These are phyloP conservation scores for Aegilops longissima DNA, from an alignment of 176 grass and related monocot species.

Conservation along the genomic window DNA sequence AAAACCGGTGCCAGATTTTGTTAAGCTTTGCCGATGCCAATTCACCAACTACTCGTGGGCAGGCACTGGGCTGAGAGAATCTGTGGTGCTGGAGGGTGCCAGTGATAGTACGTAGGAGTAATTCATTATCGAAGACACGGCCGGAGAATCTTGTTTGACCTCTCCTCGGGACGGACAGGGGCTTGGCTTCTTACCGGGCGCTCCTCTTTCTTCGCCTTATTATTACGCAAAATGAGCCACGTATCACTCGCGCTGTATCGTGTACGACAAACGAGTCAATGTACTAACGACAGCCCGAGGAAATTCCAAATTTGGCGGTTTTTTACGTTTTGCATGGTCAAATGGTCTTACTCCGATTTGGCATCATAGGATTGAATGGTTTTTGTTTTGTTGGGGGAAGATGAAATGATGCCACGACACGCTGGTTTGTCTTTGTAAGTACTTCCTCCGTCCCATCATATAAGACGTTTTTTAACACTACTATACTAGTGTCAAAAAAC, in stretches of 20 bases:
- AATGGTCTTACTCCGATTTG: not conserved
- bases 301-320: not conserved
- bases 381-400: not conserved
- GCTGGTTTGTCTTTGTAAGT: not conserved
- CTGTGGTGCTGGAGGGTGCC: not conserved
- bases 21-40: not conserved
- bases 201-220: not conserved
- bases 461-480: too few species aligned
- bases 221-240: not conserved
- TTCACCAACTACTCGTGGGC: not conserved
- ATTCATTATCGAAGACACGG: not conserved
- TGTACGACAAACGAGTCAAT: not conserved
- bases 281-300: not conserved
- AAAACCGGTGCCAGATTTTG: not conserved
- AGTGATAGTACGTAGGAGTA: not conserved
- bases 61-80: not conserved
- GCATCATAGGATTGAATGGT: not conserved
- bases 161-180: not conserved
- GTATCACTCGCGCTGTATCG: not conserved
- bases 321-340: not conserved
- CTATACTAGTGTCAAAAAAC: too few species aligned
- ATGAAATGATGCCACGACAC: not conserved
- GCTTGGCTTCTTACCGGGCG: not conserved
- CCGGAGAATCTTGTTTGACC: slow-evolving; percentile 38
- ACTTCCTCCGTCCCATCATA: too few species aligned